phyloP scores from a whole-genome alignment of 2,329 filamentous ascomycete species.

The Scytalidium sp. region DNA sequence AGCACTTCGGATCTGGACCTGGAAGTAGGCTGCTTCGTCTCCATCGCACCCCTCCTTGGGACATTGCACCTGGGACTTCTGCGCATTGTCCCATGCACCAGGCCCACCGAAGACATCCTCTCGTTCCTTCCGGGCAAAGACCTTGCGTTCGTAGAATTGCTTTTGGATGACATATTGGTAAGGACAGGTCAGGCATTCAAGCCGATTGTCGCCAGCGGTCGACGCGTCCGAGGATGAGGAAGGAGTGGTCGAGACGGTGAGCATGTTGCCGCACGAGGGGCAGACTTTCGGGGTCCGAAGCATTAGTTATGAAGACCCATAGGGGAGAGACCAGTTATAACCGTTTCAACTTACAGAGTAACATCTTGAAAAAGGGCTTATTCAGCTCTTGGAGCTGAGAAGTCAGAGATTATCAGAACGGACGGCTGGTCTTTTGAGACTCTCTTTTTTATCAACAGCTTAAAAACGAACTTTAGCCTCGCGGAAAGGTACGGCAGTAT shows the following conservation, averaged over 20 bases:
- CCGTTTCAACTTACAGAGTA: conserved; percentile 68
- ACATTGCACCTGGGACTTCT: conserved; percentile 82
- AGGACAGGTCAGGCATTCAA: conserved; percentile 93
- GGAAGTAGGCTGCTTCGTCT: conserved; percentile 86
- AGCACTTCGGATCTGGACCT: conserved; percentile 95
- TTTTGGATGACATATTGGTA: conserved; percentile 83
- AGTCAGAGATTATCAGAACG: no score
- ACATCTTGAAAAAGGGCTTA: conserved; percentile 51
- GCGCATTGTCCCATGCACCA: conserved; percentile 86
- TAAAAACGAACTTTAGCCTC: no score
- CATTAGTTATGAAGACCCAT: no score
- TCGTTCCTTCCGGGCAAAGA: conserved; percentile 79
- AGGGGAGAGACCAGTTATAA: neutral
- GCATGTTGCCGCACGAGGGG: conserved; percentile 78
- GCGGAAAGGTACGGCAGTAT: no score
- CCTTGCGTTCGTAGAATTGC: conserved; percentile 74
- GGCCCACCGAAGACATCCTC: conserved; percentile 89
- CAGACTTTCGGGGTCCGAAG: conserved; percentile 56
- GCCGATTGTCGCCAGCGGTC: conserved; percentile 58
- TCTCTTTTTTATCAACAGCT: neutral
- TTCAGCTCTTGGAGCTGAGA: no score
- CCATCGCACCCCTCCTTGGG: conserved; percentile 77
- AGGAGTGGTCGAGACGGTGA: conserved; percentile 58
- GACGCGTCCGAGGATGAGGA: conserved; percentile 4
- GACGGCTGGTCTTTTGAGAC: no score